These are phyloP conservation scores for Xanthoparmelia taractica DNA, from an alignment of 495 filamentous ascomycete species.

Conservation along the genomic window DNA sequence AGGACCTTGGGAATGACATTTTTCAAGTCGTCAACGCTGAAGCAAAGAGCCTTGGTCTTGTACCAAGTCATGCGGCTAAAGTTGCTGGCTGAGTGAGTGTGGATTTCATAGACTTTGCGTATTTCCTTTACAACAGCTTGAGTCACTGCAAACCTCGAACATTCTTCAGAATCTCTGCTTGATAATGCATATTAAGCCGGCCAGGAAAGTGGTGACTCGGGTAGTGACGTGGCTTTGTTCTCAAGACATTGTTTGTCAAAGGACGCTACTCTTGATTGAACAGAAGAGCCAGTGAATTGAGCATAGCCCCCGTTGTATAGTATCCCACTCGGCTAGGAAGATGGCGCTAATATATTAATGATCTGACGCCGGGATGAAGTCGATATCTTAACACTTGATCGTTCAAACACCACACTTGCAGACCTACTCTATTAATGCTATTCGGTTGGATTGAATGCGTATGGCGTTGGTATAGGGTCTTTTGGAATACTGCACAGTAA, in stretches of 20 bases:
- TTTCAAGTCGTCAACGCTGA: constrained; percentile 37
- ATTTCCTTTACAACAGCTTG: no score
- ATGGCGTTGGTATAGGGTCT: not conserved
- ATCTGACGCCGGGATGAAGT: not conserved
- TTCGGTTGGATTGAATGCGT: not conserved
- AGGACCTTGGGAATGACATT: constrained; percentile 23
- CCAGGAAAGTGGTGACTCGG: not conserved
- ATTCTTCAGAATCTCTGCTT: no score
- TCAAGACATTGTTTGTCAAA: not conserved
- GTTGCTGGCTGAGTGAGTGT: constrained; percentile 29
- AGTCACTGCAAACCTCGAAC: no score
- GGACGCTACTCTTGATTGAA: not conserved
- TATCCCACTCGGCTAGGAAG: not conserved
- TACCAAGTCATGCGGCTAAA: constrained; percentile 32
- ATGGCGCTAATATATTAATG: not conserved
- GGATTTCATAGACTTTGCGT: not conserved
- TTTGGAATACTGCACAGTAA: not conserved
- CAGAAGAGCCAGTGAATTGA: not conserved
- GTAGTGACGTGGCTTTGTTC: not conserved
- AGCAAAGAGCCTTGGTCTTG: constrained; percentile 33
- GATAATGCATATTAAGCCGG: not conserved
- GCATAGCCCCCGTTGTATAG: not conserved
- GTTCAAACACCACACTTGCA: not conserved
- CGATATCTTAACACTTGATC: not conserved
- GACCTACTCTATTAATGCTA: not conserved